Base-by-base conservation (phyloP, 2,329 filamentous ascomycete genomes). In the Paramyrothecium sp. region DNA sequence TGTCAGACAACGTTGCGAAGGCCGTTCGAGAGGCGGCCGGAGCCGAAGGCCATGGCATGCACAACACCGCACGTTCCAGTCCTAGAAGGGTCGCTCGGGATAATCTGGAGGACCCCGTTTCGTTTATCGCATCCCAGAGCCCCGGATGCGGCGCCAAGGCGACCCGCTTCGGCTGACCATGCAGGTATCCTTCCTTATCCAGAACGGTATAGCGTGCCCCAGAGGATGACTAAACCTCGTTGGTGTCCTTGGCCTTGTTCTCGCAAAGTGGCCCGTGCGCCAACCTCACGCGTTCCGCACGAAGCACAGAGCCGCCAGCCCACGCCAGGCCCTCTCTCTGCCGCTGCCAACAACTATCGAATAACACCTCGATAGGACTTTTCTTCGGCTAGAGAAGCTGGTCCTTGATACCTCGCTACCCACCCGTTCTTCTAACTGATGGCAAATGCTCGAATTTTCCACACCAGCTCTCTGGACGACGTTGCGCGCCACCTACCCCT, bases 271-370 rank as follows among this genome's bases (percentile, higher is more conserved):
- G 69, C 55, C 69, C 69, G 71, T 70, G 70, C 71, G 58, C 61
- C 63, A 61, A 74, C 73, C 71, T 74, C 73, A 75, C 74, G 74
- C 74, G 74, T 73, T 68, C 69, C 75, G 70, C 74, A 74, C 75
- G 75, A 73, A 69, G 63, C 66, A 66, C 58, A 64, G 65, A 69
- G 65, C 67, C 65, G 66, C 64, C 62, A 61, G 64, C 65, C 64
- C 68, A 75, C 71, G 65, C 72, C 71, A 73, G 66, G 65, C 65
- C 68, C 66, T 64, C 65, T 65, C 62, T 66, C 26, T 68, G 62
- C 61, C 65, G 66, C 64, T 60, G 59, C 61, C 62, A 62, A 60
- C 60, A 58, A 55, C 56, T 66, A 70, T 72, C 68, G 61, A 60
- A 59, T 58, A 63, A 56, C 53, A 63, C 60, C 63, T 63, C 64